Base-by-base conservation (phyloP, 306 rosid genomes). In the Prunus mira region DNA sequence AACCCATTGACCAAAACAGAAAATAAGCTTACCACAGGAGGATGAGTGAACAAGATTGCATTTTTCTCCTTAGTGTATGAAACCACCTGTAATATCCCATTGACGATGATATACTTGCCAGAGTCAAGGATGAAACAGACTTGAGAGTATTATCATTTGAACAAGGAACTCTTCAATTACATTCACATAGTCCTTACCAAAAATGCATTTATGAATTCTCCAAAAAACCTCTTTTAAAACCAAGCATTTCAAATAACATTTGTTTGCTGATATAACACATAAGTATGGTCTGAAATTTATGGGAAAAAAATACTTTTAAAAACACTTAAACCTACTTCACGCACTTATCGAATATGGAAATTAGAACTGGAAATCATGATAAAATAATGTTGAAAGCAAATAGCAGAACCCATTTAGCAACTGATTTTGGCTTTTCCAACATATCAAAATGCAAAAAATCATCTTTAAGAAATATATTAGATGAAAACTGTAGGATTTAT, bases 21-120 rank as follows among this genome's bases (percentile, higher is more conserved):
- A 5, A 58, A 60, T 41, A 18, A 24, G 57, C 69, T 43, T 60
- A 73, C 77, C 47, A 15, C 57, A 18, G 68, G 77, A 43, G 77
- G 77, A 25, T 73, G 77, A 73, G 77, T 60, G 45, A 73, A 73
- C 69, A 73, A 43, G 41, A 73, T 73, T 73, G 69, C 77, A 45
- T 60, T 45, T 60, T 73, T 60, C 30, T 73, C 77, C 77, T 60
- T 73, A 25, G 34, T 25, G 68, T 73, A 60, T 2, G 77, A 58
- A 57, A 73, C 32, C 69, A 73, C 46, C 69, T 73, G 77, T 46
- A 73, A n/a, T 32, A 60, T 63, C 43, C 77, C 77, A 73, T 73
- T 60, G 56, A 73, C 65, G 46, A 45, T 15, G n/a, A 45, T 30
- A 73, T 60, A 73, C 77, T 58, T 60, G 69, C 77, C 77, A 60